Percentiles rank a stretch among this genome's conserved stretches.
Evolutionary conservation across 179 eudicot genomes (phyloP).

Genomic region (Nepenthes alata): DNA sequence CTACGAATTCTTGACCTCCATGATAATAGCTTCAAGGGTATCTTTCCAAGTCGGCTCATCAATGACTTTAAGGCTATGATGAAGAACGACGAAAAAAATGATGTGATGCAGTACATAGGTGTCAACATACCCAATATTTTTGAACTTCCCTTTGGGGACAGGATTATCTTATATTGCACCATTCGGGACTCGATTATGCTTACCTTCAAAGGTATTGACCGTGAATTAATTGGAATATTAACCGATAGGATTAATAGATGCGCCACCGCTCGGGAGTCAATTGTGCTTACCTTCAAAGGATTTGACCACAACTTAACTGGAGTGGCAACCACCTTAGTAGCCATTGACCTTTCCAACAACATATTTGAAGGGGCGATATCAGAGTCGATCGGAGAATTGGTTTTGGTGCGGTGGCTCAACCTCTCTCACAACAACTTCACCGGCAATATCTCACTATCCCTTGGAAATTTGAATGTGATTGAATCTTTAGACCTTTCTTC

Average conservation of each 20-base stretch:
- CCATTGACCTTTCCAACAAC: too few species aligned
- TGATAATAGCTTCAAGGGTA: not conserved
- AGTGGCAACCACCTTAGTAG: not conserved
- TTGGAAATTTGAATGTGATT: constrained; percentile 12
- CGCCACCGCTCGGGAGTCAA: too few species aligned
- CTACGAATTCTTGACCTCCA: not conserved
- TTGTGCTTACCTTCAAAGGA: constrained; percentile 3
- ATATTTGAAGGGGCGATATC: too few species aligned
- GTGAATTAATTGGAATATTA: not conserved
- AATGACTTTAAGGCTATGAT: constrained; percentile 1
- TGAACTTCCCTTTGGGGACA: too few species aligned
- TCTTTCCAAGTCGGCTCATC: not conserved
- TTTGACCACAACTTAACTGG: constrained; percentile 4
- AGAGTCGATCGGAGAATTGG: constrained; percentile 3
- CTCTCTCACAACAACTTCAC: constrained; percentile 16
- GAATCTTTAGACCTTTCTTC: constrained; percentile 13
- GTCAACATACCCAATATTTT: not conserved
- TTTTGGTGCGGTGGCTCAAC: constrained; percentile 10
- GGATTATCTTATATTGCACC: too few species aligned
- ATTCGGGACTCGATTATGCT: not conserved
- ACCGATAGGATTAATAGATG: too few species aligned
- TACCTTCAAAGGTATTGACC: not conserved
- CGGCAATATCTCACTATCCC: constrained; percentile 12
- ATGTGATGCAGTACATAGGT: not conserved
- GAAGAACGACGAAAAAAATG: not conserved